Evolutionary conservation across 1,284 basidiomycete species (phyloP), one percentile per base, ranked within the genome.

Genomic region (Apiotrichum brassicae): DNA sequence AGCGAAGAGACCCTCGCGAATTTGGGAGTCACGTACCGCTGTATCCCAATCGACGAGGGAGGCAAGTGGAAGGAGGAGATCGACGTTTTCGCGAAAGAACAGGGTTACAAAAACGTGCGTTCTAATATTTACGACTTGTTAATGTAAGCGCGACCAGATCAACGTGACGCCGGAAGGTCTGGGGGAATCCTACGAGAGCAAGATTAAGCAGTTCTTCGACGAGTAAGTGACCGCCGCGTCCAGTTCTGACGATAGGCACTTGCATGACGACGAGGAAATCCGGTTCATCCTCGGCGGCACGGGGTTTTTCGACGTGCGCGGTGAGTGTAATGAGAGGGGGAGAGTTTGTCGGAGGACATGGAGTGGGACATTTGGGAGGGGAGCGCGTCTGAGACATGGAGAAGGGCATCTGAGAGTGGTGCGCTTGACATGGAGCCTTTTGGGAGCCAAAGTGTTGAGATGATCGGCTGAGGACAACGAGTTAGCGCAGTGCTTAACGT

Each of bases 191-290:
- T 91, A 87, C 69, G 86, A 92, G 63, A 62, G 77, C 39, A 89
- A 86, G 73, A 79, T 90, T 65, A 84, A 84, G 65, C 78, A 68
- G 4, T 90, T 91, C 74, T 92, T 86, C 65, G 78, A 83, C 54
- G 86, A 88, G 86, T 87, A 58, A 60, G 83, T 72, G 43, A 6
- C 0, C 4, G 3, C 33, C 6, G 3, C 6, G 25, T 32, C n/a
- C n/a, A 18, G 20, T 26, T 32, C 48, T 54, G 26, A 49, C 54
- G 8, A 18, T 51, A 87, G 85, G 63, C 87, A 91, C 61, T 78
- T 92, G 74, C 89, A 92, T 61, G 87, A 92, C 70, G 89, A 92
- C 60, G 88, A 92, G 68, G 89, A 92, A 73, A 91, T 91, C 60
- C 78, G 89, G 16, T 94, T 86, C 66, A 83, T 92, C 57, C 76